These are phyloP conservation scores for Annulohypoxylon stygium DNA, from an alignment of 495 filamentous ascomycete genomes.

Conservation along the genomic window DNA sequence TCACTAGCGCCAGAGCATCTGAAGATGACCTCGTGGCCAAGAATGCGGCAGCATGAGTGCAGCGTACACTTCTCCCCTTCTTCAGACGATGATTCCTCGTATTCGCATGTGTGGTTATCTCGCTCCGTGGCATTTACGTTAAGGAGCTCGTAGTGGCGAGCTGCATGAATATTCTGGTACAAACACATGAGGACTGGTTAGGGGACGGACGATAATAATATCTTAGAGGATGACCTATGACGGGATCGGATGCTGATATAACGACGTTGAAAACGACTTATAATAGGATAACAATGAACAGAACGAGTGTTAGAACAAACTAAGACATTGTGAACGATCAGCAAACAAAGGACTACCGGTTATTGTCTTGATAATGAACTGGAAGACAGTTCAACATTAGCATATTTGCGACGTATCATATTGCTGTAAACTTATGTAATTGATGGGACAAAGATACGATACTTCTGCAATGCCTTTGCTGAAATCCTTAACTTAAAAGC, in stretches of 20 bases:
- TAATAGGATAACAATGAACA: neutral
- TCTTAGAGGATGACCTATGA: neutral
- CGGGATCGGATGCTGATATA: neutral
- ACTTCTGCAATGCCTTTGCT: neutral
- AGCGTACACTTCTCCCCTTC: constrained; percentile 12
- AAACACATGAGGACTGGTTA: constrained; percentile 23
- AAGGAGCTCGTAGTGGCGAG: constrained; percentile 30
- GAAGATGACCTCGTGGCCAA: constrained; percentile 19
- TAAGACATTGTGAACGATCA: neutral
- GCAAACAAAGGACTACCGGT: neutral
- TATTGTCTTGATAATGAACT: neutral
- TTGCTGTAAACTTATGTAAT: neutral
- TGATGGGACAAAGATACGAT: neutral
- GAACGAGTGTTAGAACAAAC: neutral
- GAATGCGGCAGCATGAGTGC: constrained; percentile 35
- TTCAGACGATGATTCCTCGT: neutral
- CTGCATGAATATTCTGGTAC: constrained; percentile 24
- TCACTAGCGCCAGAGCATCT: neutral
- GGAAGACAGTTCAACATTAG: neutral
- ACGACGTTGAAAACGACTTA: neutral
- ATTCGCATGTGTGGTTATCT: constrained; percentile 13
- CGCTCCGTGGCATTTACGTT: constrained; percentile 18
- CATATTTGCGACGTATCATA: neutral
- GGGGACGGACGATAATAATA: neutral
- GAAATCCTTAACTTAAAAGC: constrained; percentile 3